Evolutionary conservation across 352 stramenopile species (phyloP), one percentile per base, ranked within the genome.

Genomic region (Lagenidium sp.): DNA sequence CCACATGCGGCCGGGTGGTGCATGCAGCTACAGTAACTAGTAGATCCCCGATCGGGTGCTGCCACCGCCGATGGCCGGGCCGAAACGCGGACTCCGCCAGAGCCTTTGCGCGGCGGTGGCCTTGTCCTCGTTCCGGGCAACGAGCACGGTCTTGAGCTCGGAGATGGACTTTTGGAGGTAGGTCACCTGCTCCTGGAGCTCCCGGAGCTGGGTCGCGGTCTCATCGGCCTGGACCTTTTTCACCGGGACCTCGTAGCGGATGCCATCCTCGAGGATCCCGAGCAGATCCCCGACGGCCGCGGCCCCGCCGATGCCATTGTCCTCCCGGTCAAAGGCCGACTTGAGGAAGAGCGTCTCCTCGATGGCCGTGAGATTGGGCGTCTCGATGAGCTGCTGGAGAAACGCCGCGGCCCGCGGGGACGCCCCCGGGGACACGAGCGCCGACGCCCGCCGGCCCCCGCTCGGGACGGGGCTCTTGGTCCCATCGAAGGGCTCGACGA

Each of bases 191-290:
- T 43, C 35, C 21, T 61, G 53, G 4, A 82, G 53, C 4, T 76
- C 63, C 15, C 44, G 47, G 13, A 82, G 23, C 22, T 34, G 31
- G 26, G 42, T 18, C 47, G 49, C 16, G 44, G 58, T 26, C 28
- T 55, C 26, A 12, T 57, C 42, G 45, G 61, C 44, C 26, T 61
- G 54, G 19, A 41, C 50, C 7, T 61, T 65, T 24, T 73, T 76
- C 26, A 55, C 55, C 3, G 65, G 65, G 4, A 64, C 44, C 44
- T 78, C 68, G 36, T 82, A 82, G n/a, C 68, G 68, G 40, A 81
- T 65, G 3, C 65, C 68, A 40, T 81, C 63, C 21, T 78, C 62
- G 29, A 82, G 43, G 2, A 56, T 55, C 32, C 54, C 54, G 1
- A 78, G 48, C 0, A 29, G 20, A 16, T 37, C 51, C 3, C 34